Evolutionary conservation across 768 basidiomycete genomes (phyloP).

Genomic region (Fomitopsis pulvina): DNA sequence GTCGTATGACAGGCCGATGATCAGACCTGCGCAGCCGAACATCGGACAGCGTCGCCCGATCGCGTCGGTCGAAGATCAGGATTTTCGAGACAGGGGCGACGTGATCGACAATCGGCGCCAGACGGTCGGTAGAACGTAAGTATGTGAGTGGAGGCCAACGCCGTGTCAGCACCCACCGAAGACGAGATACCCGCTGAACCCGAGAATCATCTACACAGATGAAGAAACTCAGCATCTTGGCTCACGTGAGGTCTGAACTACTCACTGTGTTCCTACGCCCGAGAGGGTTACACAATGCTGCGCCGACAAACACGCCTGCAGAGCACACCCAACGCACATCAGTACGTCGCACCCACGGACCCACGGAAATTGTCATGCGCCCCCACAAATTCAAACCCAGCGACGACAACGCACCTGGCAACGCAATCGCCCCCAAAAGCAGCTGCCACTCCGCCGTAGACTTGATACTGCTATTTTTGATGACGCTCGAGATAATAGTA

Average conservation of each 20-base stretch:
- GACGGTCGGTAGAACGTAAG: too few species aligned
- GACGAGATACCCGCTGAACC: conserved; percentile 62
- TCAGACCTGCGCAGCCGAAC: conserved; percentile 33
- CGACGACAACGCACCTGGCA: conserved; percentile 42
- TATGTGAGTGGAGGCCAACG: too few species aligned
- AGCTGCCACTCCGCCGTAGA: conserved; percentile 64
- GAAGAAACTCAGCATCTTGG: neutral
- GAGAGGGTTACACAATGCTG: conserved; percentile 41
- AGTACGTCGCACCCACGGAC: conserved; percentile 1
- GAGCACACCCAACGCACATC: neutral
- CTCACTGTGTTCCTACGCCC: conserved; percentile 54
- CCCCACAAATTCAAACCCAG: neutral
- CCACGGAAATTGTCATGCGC: neutral
- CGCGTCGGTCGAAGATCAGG: neutral
- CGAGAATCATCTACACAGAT: conserved; percentile 54
- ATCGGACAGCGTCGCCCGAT: neutral
- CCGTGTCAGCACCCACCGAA: conserved; percentile 57
- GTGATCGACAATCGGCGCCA: conserved; percentile 64
- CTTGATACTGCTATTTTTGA: conserved; percentile 47
- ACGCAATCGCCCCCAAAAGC: conserved; percentile 49
- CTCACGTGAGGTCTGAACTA: conserved; percentile 8
- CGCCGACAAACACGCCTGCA: conserved; percentile 27
- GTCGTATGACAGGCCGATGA: conserved; percentile 54
- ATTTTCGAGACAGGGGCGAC: conserved; percentile 31
- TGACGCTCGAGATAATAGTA: conserved; percentile 61